Evolutionary conservation across 192 early-diverging fungal genomes (phyloP).

Genomic region (Backusella tuberculispora): DNA sequence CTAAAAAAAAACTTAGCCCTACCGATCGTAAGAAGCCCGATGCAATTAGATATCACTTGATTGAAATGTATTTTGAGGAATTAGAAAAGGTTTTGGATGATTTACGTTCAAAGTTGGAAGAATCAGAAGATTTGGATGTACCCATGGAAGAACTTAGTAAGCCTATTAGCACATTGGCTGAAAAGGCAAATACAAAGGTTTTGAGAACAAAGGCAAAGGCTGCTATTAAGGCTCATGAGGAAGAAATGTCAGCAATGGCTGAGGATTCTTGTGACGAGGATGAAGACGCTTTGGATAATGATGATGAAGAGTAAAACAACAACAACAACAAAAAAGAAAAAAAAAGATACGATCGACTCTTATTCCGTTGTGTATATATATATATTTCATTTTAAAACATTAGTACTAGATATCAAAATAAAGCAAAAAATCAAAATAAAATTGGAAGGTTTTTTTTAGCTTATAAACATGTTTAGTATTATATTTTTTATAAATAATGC

Average conservation of each 20-base stretch:
- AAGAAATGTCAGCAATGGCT: conserved; percentile 42
- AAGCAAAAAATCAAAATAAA: neutral
- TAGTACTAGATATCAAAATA: neutral
- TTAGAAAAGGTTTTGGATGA: conserved; percentile 63
- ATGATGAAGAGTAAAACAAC: conserved; percentile 32
- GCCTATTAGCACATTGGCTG: conserved; percentile 57
- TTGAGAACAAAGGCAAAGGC: conserved; percentile 54
- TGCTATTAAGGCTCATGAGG: conserved; percentile 45
- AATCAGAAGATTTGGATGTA: conserved; percentile 43
- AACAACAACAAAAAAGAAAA: conserved; percentile 27
- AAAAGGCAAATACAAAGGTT: conserved; percentile 51
- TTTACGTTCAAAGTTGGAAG: conserved; percentile 37
- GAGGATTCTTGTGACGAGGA: conserved; percentile 45
- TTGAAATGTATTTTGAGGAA: conserved; percentile 75
- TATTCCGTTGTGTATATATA: conserved; percentile 2
- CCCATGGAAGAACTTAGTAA: conserved; percentile 52
- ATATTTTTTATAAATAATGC: neutral
- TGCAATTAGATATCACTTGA: conserved; percentile 69
- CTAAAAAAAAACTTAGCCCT: conserved; percentile 47
- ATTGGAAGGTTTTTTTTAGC: neutral
- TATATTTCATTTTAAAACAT: neutral
- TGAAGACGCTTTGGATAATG: conserved; percentile 32
- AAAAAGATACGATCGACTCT: neutral
- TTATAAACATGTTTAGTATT: neutral
- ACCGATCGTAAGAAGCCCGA: conserved; percentile 66